phyloP scores from a whole-genome alignment of 2,329 filamentous ascomycete genomes.

The Plectosphaerella plurivora region DNA sequence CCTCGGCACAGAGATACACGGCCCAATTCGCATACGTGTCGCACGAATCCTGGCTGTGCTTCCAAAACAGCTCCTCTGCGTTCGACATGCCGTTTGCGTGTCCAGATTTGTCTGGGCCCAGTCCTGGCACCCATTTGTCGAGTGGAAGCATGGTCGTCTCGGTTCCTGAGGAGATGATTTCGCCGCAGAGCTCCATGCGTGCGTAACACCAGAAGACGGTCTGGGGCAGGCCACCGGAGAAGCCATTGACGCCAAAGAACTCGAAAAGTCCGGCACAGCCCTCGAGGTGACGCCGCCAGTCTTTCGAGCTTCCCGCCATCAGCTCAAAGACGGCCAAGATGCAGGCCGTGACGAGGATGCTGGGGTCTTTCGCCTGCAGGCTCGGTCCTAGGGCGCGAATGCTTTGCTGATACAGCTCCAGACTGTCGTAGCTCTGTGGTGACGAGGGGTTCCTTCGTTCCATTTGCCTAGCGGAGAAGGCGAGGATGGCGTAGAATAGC shows the following conservation, averaged over 20 bases:
- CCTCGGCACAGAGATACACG: constrained; percentile 46
- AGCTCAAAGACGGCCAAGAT: constrained; percentile 44
- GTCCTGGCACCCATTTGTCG: constrained; percentile 38
- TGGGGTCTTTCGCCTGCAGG: constrained; percentile 36
- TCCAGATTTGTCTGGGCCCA: too few relatives aligned
- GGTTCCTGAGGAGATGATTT: constrained; percentile 44
- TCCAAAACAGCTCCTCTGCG: constrained; percentile 21
- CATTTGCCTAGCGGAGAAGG: constrained; percentile 48
- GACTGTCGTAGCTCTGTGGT: constrained; percentile 41
- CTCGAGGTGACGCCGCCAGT: constrained; percentile 52
- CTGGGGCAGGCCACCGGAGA: constrained; percentile 36
- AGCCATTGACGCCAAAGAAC: constrained; percentile 44
- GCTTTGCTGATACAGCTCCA: constrained; percentile 48
- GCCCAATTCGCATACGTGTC: constrained; percentile 53
- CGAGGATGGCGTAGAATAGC: constrained; percentile 45
- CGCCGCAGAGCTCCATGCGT: constrained; percentile 52
- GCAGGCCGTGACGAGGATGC: constrained; percentile 40
- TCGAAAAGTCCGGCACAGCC: constrained; percentile 50
- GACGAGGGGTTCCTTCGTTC: not conserved
- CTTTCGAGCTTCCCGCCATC: constrained; percentile 41
- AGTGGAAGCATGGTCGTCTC: constrained; percentile 44
- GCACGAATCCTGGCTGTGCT: constrained; percentile 22
- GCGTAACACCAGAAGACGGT: constrained; percentile 56
- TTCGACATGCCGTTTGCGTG: not conserved
- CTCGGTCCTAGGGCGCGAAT: constrained; percentile 38